Base-by-base conservation (phyloP, 495 filamentous ascomycete species). In the Annulohypoxylon bovei region DNA sequence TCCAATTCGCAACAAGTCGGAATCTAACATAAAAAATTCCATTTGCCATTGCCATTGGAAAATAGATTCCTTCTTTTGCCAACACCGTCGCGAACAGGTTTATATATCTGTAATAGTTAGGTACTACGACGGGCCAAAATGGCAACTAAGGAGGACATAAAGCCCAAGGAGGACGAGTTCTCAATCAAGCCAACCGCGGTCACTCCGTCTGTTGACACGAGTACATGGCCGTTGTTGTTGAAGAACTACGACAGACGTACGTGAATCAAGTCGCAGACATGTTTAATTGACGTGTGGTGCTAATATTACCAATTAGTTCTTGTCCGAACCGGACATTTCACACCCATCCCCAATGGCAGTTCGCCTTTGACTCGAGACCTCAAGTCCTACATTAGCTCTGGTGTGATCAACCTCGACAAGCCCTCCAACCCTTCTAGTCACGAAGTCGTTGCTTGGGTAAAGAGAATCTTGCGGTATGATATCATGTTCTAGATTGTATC, bases 351-450 rank as follows among this genome's bases (percentile, higher is more conserved):
- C 67, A 87, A 89, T 77, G 95, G 95, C 62, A 94, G 89, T 75
- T 86, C 91, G 35, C 95, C 95, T 28, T 83, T 92, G 71, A 93
- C 91, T 79, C 92, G 95, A 80, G 94, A 97, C 75, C 86, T 99
- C 73, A 97, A 97, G 83, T 92, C 91, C 46, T 99, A 97, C 80
- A 90, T 99, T 74, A 92, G 90, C 79, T 95, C 92, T 68, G 95
- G 95, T 80, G 95, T 98, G 28, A 98, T 99, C 83, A 98, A 98
- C 81, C 89, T 97, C 57, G 95, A 98, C 86, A 99, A 99, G 81
- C 95, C 95, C 33, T 93, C 94, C 14, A 99, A 99, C 84, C 95
- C 95, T 18, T 97, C 93, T 62, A 95, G 92, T 75, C 95, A 99
- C 84, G 95, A 99, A 81, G 96, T 98, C 42, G 95, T 99, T 73